These are phyloP conservation scores for Fusarium irregulare DNA, from an alignment of 2,329 filamentous ascomycete genomes.

Conservation along the genomic window DNA sequence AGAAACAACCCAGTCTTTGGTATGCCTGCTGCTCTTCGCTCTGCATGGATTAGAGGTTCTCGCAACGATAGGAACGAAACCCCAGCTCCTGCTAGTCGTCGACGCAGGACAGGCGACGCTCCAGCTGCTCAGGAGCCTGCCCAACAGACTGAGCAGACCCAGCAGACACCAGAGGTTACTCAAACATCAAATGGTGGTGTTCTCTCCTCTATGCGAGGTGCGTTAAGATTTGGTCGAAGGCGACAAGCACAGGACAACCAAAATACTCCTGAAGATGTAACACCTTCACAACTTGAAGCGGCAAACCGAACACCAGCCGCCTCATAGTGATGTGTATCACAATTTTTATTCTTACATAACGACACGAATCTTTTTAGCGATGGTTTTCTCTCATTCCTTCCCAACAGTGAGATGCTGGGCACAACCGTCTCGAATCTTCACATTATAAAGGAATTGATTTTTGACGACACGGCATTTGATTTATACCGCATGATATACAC, in stretches of 20 bases:
- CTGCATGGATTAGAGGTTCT: slow-evolving; percentile 53
- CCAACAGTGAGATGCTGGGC: slow-evolving; percentile 28
- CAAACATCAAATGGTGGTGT: slow-evolving; percentile 41
- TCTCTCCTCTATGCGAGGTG: slow-evolving; percentile 49
- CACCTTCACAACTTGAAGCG: slow-evolving; percentile 62
- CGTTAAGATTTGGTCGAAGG: slow-evolving; percentile 49
- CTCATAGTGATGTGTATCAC: slow-evolving; percentile 26
- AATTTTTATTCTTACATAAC: slow-evolving; percentile 33
- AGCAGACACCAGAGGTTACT: slow-evolving; percentile 21
- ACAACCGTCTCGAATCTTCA: slow-evolving; percentile 46
- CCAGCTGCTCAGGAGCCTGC: slow-evolving; percentile 18
- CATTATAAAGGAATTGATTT: slow-evolving; percentile 43
- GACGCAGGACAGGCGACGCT: slow-evolving; percentile 23
- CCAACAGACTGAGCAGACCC: slow-evolving; percentile 21
- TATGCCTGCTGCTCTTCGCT: slow-evolving; percentile 57
- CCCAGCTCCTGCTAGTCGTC: slow-evolving; percentile 15
- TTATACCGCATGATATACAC: slow-evolving; percentile 37
- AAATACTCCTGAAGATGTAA: slow-evolving; percentile 45
- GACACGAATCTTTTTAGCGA: slow-evolving; percentile 44
- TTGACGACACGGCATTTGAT: slow-evolving; percentile 46
- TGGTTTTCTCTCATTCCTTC: slow-evolving; percentile 48
- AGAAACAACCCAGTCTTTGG: slow-evolving; percentile 60
- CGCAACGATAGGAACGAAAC: slow-evolving; percentile 12
- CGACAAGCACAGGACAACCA: slow-evolving; percentile 35
- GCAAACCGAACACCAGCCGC: slow-evolving; percentile 49